Evolutionary conservation across 331 rosid species (phyloP), one percentile per base, ranked within the genome.

Genomic region (Prunus yedoensis): DNA sequence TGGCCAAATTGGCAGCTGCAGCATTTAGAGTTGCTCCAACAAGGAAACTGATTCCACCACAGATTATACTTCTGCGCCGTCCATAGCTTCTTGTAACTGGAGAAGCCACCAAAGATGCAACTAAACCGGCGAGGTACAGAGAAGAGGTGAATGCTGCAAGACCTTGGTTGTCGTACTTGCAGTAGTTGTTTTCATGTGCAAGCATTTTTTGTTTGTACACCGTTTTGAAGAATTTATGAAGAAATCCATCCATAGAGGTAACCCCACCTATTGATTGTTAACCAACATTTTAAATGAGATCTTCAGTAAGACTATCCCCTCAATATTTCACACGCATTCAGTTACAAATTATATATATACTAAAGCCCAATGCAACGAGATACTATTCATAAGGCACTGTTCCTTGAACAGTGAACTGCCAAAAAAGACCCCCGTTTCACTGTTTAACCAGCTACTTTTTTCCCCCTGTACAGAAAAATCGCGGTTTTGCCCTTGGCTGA

Each of bases 131-230:
- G 20, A 94, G 84, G 78, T 94, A 94, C 1, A 94, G 83, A 60
- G 97, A 90, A 56, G 99, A 94, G 23, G 99, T 94, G 80, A 94
- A 92, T 53, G 99, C 95, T 10, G 97, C 85, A 53, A 92, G 97
- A 60, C 81, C 92, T 77, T 94, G 99, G 77, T 78, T 92, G 80
- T 94, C 79, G 66, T 90, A 94, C 82, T 91, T 94, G 92, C 99
- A 94, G 84, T 94, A 94, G 83, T 92, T 88, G 80, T 76, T 92
- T 83, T 94, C 99, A 35, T 85, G 95, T 23, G 92, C 99, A 8
- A 68, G 89, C 72, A 13, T 65, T 79, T 94, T 92, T 10, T 84
- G 82, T 68, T 71, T 78, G 79, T 82, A 89, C 52, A 94, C 97
- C 38, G 75, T 28, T 10, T 89, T 90, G 87, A 94, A 94, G 90